These are phyloP conservation scores for Planoprotostelium fungivorum DNA, from an alignment of 78 protist genomes.

Conservation along the genomic window DNA sequence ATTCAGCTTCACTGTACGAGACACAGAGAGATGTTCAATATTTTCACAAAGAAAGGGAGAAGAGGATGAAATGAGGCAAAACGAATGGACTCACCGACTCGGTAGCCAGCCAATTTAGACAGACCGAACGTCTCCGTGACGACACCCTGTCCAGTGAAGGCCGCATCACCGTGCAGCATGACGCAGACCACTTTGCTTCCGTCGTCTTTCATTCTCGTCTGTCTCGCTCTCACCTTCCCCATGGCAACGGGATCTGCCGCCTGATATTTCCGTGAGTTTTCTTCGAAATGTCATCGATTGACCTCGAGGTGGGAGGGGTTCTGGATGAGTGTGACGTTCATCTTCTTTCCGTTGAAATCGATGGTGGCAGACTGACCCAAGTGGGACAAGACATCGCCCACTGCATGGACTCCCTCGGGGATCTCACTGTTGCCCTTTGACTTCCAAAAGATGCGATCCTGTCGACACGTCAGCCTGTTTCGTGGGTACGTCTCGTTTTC, in stretches of 20 bases:
- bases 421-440: slow-evolving; percentile 45
- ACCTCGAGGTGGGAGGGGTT: slow-evolving; percentile 93
- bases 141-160: slow-evolving; percentile 93
- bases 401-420: slow-evolving; percentile 41
- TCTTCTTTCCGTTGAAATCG: neutral
- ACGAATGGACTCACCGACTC: slow-evolving; percentile 14
- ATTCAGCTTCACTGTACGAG: slow-evolving; percentile 6
- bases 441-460: slow-evolving; percentile 35
- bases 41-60: too few relatives aligned
- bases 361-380: slow-evolving; percentile 57
- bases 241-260: slow-evolving; percentile 86
- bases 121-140: slow-evolving; percentile 80
- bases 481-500: too few relatives aligned
- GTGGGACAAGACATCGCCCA: slow-evolving; percentile 92
- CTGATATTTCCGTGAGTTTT: slow-evolving; percentile 3
- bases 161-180: slow-evolving; percentile 93
- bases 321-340: slow-evolving; percentile 73
- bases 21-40: neutral
- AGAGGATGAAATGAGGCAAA: too few relatives aligned
- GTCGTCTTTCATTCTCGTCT: slow-evolving; percentile 11
- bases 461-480: neutral
- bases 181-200: slow-evolving; percentile 14
- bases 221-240: slow-evolving; percentile 86
- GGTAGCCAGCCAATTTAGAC: slow-evolving; percentile 65
- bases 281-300: neutral